These are phyloP conservation scores for Pholiota microspora DNA, from an alignment of 768 basidiomycete species.

Conservation along the genomic window DNA sequence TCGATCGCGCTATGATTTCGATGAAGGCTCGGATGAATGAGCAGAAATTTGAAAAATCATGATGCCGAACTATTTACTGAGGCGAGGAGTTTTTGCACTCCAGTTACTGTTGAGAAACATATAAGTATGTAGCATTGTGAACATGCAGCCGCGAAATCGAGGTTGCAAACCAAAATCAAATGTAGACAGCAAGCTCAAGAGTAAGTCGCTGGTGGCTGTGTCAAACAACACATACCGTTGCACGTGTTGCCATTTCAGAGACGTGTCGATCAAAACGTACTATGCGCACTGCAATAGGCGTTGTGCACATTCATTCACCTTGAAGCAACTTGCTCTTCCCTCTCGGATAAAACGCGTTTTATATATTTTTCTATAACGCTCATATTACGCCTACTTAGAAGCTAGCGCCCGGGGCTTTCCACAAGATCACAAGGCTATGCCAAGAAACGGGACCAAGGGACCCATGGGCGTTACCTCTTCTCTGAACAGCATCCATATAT, in stretches of 20 bases:
- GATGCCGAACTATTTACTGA: neutral
- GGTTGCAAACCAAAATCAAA: too few species aligned
- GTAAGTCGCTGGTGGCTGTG: neutral
- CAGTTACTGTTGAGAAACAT: too few species aligned
- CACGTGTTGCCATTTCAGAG: conserved; percentile 2
- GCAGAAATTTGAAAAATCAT: neutral
- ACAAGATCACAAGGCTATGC: conserved; percentile 2
- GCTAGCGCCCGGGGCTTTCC: neutral
- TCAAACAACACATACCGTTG: neutral
- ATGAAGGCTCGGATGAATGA: neutral
- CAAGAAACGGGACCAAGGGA: conserved; percentile 28
- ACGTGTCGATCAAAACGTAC: neutral
- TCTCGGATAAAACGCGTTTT: neutral
- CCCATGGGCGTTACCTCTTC: conserved; percentile 57
- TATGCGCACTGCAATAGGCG: neutral
- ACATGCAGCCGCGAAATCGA: too few species aligned
- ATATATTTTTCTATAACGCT: neutral
- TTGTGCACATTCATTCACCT: neutral
- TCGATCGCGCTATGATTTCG: neutral
- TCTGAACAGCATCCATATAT: conserved; percentile 55
- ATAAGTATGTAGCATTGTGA: too few species aligned
- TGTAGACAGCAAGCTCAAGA: too few species aligned
- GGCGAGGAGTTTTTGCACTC: too few species aligned
- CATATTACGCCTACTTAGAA: neutral
- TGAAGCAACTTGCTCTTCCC: neutral